Evolutionary conservation across 805 yeast species (phyloP), one percentile per base, ranked within the genome.

Genomic region (Candida morakotiae): DNA sequence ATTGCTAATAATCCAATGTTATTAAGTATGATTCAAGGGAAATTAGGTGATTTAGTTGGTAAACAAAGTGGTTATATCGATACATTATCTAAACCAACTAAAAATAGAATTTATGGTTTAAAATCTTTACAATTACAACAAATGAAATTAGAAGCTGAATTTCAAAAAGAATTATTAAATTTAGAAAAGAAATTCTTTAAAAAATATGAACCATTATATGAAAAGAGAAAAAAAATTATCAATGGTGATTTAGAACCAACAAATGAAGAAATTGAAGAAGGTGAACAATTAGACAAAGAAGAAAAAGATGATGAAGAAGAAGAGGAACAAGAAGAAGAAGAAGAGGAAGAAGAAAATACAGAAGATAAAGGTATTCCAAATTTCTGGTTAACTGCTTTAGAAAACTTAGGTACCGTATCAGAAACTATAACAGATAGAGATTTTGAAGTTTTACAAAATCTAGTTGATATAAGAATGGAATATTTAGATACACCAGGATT

Each of bases 361-460:
- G 68, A 61, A 15, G 63, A 69, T 34, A 71, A 70, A 44, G 98
- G 98, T 46, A 77, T 93, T 48, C 98, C 98, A 40, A 80, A 84
- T 34, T 93, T 93, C 72, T 93, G 98, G 98, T 73, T 91, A 52
- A 93, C 98, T 14, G 95, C 98, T 5, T 69, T 93, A 62, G 91
- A 84, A 60, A 93, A 89, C 65, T 70, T 93, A 50, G 77, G 80
- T 20, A 79, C 85, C 20, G 78, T 89, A 34, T 76, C 87, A 23
- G 94, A 88, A 44, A 79, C 87, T 46, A 85, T 93, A 51, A 79
- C 93, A 30, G 96, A 87, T 39, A 78, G 95, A 55, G 98, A 93
- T 62, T 75, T 83, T 35, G 96, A 86, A 54, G 91, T 88, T 6
- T 74, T 93, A 48, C 71, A 75, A 43, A 66, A 67, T 52, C 73